These are phyloP conservation scores for Ogataea corticis DNA, from an alignment of 805 yeast species.

Conservation along the genomic window DNA sequence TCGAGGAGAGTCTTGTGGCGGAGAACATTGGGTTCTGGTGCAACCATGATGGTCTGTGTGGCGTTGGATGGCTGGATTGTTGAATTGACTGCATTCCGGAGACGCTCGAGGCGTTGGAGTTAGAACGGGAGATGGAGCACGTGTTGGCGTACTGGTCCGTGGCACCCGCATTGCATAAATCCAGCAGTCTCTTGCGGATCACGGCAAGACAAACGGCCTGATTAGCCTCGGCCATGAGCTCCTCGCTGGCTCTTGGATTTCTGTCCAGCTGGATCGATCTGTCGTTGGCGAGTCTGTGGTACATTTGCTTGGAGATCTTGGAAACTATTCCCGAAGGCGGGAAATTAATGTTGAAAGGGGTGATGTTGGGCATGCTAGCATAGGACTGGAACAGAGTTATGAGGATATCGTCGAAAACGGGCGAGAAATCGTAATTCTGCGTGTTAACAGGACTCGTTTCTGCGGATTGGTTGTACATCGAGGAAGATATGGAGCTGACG, in stretches of 20 bases:
- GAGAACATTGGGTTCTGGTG: slow-evolving; percentile 34
- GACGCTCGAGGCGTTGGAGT: slow-evolving; percentile 23
- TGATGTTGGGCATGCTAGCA: slow-evolving; percentile 57
- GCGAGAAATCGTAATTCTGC: slow-evolving; percentile 33
- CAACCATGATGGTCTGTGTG: slow-evolving; percentile 37
- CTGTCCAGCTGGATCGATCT: slow-evolving; percentile 28
- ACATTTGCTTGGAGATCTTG: slow-evolving; percentile 56
- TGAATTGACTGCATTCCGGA: slow-evolving; percentile 9
- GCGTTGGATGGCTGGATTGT: slow-evolving; percentile 2
- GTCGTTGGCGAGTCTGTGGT: slow-evolving; percentile 29
- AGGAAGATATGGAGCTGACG: slow-evolving; percentile 24
- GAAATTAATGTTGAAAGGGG: slow-evolving; percentile 64
- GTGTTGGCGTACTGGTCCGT: slow-evolving; percentile 15
- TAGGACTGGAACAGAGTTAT: slow-evolving; percentile 48
- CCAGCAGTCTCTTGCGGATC: slow-evolving; percentile 35
- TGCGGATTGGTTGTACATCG: slow-evolving; percentile 16
- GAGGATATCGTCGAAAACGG: slow-evolving; percentile 45
- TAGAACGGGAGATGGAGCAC: slow-evolving; percentile 29
- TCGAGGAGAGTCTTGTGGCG: slow-evolving; percentile 33
- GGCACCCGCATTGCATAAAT: slow-evolving; percentile 30
- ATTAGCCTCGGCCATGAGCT: slow-evolving; percentile 27
- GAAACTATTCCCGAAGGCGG: slow-evolving; percentile 72
- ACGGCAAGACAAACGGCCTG: slow-evolving; percentile 29
- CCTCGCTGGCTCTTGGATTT: slow-evolving; percentile 27
- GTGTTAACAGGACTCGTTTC: slow-evolving; percentile 24